Conservation (phyloP, 345 rosid species). For the Noccaea bulbosa region DNA sequence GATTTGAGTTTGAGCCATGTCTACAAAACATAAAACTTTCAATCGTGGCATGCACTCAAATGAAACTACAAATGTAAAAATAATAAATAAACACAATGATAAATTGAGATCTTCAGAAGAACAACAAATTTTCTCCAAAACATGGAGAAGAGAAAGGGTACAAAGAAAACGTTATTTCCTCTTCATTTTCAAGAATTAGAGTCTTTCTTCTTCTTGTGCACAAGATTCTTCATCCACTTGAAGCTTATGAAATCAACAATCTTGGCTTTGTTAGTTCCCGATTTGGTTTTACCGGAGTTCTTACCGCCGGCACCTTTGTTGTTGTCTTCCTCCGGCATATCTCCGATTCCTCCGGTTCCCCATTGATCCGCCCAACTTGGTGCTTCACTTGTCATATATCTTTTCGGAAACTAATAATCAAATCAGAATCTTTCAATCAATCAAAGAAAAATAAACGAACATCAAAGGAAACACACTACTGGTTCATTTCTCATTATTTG, state of each 20-base stretch:
- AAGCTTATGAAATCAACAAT: constrained; percentile 48
- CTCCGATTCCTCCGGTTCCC: constrained; percentile 79
- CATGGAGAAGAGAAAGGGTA: neutral
- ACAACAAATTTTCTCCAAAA: neutral
- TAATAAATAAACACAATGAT: constrained; percentile 18
- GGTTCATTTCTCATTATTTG: neutral
- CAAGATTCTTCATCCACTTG: constrained; percentile 65
- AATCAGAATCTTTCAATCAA: neutral
- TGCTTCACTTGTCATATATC: constrained; percentile 65
- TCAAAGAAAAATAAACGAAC: constrained; percentile 10
- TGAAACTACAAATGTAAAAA: constrained; percentile 3
- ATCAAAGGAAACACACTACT: neutral
- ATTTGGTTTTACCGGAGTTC: constrained; percentile 43
- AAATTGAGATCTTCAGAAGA: constrained; percentile 12
- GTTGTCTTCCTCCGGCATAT: constrained; percentile 55
- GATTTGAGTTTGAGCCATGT: neutral
- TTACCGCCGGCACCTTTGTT: constrained; percentile 44
- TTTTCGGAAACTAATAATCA: constrained; percentile 2
- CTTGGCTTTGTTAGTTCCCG: constrained; percentile 42
- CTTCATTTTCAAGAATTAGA: constrained; percentile 20
- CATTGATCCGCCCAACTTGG: constrained; percentile 96
- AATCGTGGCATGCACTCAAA: constrained; percentile 37
- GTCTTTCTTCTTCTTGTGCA: constrained; percentile 48
- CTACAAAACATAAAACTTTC: constrained; percentile 5
- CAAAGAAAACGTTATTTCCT: neutral